Base-by-base conservation (phyloP, 23 red algal genomes). In the Gracilaria caudata region DNA sequence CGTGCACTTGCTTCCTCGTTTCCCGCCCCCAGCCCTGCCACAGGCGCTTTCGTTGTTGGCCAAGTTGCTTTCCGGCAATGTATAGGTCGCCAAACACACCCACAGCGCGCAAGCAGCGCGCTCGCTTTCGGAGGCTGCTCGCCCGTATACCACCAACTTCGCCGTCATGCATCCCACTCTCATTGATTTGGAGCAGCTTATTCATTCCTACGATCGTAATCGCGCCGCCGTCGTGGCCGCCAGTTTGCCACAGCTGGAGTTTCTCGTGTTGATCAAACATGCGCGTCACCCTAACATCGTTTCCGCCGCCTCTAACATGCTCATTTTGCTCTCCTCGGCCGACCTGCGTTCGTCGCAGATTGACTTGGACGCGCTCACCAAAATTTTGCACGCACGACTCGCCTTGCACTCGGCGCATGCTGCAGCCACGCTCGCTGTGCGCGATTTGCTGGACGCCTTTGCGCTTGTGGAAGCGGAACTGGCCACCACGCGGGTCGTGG, bases 171-270 rank as follows among this genome's bases (percentile, higher is more conserved):
- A 38, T 8, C 70, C 70, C 38, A 21, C 70, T 10, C 70, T 75
- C 0, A 38, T 75, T 33, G 70, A 38, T 10, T 19, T 75, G 20
- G 0, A 40, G 0, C 70, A 75, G 7, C 70, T 75, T 24, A 47
- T 75, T 7, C 70, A 75, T 19, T 75, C 39, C 40, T 75, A 75
- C 43, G 70, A 75, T 19, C 70, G 70, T 13, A 75, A 75, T 21
- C 37, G 70, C 37, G 29, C 70, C 38, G 38, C 37, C 43, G 70
- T 25, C 24, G 70, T 75, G 12, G 37, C 70, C 37, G 70, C 70
- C 43, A 24, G 19, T 12, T 16, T 75, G 37, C 39, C 70, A 8
- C 70, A 75, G 14, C 39, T 75, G 17, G 70, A 28, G 20, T 36
- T 75, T 38, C 70, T 75, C n/a, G 70, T 26, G 38, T 40, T 75